Percentiles rank a stretch among this genome's conserved stretches.
Evolutionary conservation across 1,139 yeast genomes (phyloP).

Genomic region (Lodderomyces theae): DNA sequence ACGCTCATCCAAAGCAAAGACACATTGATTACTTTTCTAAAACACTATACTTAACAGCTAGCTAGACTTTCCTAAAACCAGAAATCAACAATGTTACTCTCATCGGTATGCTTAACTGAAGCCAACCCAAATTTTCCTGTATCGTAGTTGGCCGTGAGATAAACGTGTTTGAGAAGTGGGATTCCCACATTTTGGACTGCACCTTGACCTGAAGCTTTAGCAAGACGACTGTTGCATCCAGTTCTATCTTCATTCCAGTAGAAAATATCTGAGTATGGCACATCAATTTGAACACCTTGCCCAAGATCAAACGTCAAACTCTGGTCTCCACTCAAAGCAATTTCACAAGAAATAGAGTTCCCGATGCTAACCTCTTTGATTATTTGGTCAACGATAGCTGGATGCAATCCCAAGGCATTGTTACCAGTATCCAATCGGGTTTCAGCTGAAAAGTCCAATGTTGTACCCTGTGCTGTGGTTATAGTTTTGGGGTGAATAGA

Average conservation of each 20-base stretch:
- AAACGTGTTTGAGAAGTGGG: slow-evolving; percentile 40
- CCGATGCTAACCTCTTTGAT: neutral
- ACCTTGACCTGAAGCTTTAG: neutral
- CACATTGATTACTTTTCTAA: too few species aligned
- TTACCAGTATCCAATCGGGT: slow-evolving; percentile 1
- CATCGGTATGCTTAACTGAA: slow-evolving; percentile 2
- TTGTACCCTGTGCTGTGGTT: neutral
- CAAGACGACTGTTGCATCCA: neutral
- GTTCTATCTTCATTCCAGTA: neutral
- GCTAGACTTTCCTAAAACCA: slow-evolving; percentile 8
- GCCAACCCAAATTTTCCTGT: slow-evolving; percentile 6
- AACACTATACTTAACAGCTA: too few species aligned
- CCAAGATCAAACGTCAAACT: slow-evolving; percentile 3
- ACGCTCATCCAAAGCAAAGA: too few species aligned
- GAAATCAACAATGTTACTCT: slow-evolving; percentile 6
- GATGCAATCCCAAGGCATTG: neutral
- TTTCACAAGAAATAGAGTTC: neutral
- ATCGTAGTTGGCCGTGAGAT: slow-evolving; percentile 28
- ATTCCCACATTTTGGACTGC: slow-evolving; percentile 25
- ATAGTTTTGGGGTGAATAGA: neutral
- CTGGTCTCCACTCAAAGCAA: neutral
- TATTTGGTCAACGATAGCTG: slow-evolving; percentile 1
- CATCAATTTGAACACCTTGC: slow-evolving; percentile 1
- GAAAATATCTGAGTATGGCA: slow-evolving; percentile 3
- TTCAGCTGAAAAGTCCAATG: neutral